A percentile compares a stretch with the other conserved stretches of the same genome.
Evolutionary conservation across 2,329 filamentous ascomycete genomes (phyloP).

Genomic region (Ophiostoma triangulosporum): DNA sequence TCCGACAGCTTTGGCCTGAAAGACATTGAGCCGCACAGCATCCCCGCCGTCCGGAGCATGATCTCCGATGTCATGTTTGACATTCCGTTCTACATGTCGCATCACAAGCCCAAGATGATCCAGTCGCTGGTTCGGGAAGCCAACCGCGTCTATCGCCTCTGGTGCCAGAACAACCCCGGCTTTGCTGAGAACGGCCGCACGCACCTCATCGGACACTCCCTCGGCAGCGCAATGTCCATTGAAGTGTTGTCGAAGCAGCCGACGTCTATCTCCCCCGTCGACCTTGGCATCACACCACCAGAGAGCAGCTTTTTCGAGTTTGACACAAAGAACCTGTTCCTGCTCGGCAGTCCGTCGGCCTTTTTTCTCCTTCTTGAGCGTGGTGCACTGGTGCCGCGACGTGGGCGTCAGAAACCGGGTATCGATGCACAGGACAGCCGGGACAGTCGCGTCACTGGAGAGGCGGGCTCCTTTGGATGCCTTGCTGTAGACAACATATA

Average conservation of each 20-base stretch:
- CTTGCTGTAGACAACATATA: slow-evolving; percentile 92
- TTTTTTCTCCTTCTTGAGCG: slow-evolving; percentile 86
- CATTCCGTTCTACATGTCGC: slow-evolving; percentile 93
- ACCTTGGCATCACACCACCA: slow-evolving; percentile 26
- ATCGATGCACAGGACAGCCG: slow-evolving; percentile 49
- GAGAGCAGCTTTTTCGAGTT: slow-evolving; percentile 60
- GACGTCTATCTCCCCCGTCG: slow-evolving; percentile 44
- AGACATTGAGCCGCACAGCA: slow-evolving; percentile 82
- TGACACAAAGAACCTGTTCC: slow-evolving; percentile 77
- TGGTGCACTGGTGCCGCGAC: slow-evolving; percentile 57
- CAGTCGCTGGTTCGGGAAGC: slow-evolving; percentile 77
- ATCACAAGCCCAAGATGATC: slow-evolving; percentile 93
- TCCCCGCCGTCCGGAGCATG: slow-evolving; percentile 83
- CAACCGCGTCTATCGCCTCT: slow-evolving; percentile 88
- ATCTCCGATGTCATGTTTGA: slow-evolving; percentile 98
- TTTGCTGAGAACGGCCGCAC: slow-evolving; percentile 73
- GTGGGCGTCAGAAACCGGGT: slow-evolving; percentile 61
- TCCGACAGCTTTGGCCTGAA: slow-evolving; percentile 53
- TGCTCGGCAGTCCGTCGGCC: slow-evolving; percentile 78
- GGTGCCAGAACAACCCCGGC: slow-evolving; percentile 85
- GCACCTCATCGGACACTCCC: slow-evolving; percentile 83
- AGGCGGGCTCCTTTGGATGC: slow-evolving; percentile 72
- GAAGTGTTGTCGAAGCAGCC: slow-evolving; percentile 87
- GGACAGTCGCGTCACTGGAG: slow-evolving; percentile 53
- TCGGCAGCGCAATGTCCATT: slow-evolving; percentile 88